These are phyloP conservation scores for Aspergillus sp. DNA, from an alignment of 2,329 filamentous ascomycete genomes.

Conservation along the genomic window DNA sequence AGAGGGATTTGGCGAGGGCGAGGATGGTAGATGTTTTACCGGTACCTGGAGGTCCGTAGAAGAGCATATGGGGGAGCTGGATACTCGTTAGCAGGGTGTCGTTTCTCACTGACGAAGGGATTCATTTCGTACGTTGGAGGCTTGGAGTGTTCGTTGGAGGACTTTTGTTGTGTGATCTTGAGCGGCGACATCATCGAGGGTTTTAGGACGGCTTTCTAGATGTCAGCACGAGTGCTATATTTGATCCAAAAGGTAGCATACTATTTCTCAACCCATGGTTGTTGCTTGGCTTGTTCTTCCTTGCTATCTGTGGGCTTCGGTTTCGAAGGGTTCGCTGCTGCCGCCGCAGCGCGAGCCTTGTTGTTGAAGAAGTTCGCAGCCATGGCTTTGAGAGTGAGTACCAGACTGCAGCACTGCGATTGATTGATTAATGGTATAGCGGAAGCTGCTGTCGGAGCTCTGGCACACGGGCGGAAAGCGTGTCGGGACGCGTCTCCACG, in stretches of 20 bases:
- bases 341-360: constrained; percentile 74
- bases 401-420: background rate
- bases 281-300: constrained; percentile 66
- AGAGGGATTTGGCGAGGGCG: constrained; percentile 94
- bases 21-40: constrained; percentile 98
- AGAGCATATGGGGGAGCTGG: constrained; percentile 95
- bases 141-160: constrained; percentile 87
- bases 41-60: constrained; percentile 95
- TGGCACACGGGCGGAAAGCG: constrained; percentile 13
- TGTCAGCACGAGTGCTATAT: background rate
- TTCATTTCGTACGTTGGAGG: constrained; percentile 69
- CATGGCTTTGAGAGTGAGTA: constrained; percentile 22
- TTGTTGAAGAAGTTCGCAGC: constrained; percentile 94
- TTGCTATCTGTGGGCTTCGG: constrained; percentile 64
- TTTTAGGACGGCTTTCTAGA: constrained; percentile 76
- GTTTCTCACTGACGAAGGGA: background rate
- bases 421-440: background rate
- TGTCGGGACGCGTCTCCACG: constrained; percentile 37
- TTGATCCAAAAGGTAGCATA: constrained; percentile 42
- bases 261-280: constrained; percentile 99
- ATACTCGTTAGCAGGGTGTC: constrained; percentile 1
- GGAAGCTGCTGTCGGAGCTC: constrained; percentile 7
- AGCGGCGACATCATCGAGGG: constrained; percentile 88
- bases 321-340: constrained; percentile 69
- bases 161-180: constrained; percentile 97